A percentile compares a stretch with the other conserved stretches of the same genome.
These are phyloP conservation scores for Fusarium sp. DNA, from an alignment of 2,329 filamentous ascomycete species.

Conservation along the genomic window DNA sequence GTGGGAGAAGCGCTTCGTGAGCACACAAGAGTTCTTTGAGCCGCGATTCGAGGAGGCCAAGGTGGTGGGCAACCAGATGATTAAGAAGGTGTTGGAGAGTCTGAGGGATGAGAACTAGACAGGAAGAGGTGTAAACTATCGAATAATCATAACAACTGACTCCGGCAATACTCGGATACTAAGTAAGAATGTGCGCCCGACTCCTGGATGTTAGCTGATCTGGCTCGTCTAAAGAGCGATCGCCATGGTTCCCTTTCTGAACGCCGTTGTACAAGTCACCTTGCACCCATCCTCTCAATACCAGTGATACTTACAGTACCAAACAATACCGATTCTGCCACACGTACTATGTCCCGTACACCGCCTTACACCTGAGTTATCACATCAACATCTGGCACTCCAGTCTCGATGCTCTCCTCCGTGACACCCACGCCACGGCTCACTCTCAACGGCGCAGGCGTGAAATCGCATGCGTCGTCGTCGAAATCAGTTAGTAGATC, in stretches of 20 bases:
- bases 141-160: not conserved
- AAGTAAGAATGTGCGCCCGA: slow-evolving; percentile 2
- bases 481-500: not conserved
- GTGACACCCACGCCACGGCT: slow-evolving; percentile 64
- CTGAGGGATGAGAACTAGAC: slow-evolving; percentile 55
- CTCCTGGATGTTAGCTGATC: slow-evolving; percentile 9
- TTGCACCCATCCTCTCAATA: not conserved
- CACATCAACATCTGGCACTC: slow-evolving; percentile 58
- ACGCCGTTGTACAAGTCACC: not conserved
- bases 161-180: slow-evolving; percentile 1
- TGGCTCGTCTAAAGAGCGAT: not conserved
- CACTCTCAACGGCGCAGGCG: slow-evolving; percentile 54
- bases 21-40: slow-evolving; percentile 91
- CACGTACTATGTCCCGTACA: not conserved
- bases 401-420: slow-evolving; percentile 64
- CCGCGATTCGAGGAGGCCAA: slow-evolving; percentile 89
- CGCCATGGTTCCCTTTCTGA: not conserved
- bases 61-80: slow-evolving; percentile 94
- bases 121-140: not conserved
- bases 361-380: slow-evolving; percentile 46
- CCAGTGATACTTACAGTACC: not conserved
- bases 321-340: not conserved
- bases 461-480: slow-evolving; percentile 8
- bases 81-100: slow-evolving; percentile 91
- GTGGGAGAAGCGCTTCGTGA: slow-evolving; percentile 90